These are phyloP conservation scores for Rubia balearica DNA, from an alignment of 305 asterid genomes.

Conservation along the genomic window DNA sequence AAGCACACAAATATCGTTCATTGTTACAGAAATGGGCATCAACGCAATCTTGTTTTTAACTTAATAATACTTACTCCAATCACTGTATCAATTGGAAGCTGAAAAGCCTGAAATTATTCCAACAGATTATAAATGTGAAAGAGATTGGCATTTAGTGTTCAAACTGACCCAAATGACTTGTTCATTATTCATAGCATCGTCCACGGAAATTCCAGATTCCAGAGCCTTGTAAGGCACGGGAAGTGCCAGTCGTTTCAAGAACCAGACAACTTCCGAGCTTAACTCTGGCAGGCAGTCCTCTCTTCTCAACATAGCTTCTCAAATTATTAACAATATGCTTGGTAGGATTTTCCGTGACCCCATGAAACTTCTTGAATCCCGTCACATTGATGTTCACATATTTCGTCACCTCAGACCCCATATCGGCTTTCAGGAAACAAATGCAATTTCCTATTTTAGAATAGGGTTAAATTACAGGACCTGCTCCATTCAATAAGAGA, in stretches of 20 bases:
- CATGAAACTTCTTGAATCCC: constrained; percentile 54
- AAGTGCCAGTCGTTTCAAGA: constrained; percentile 53
- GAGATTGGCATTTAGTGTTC: background rate
- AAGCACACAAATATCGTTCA: too few relatives aligned
- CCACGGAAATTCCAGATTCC: constrained; percentile 31
- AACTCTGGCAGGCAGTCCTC: constrained; percentile 38
- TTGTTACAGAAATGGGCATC: too few relatives aligned
- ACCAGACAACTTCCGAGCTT: constrained; percentile 39
- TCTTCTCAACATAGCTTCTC: constrained; percentile 33
- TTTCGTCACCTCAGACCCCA: constrained; percentile 53
- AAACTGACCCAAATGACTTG: constrained; percentile 47
- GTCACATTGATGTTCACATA: constrained; percentile 46
- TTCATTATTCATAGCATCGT: constrained; percentile 22
- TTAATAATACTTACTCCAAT: background rate
- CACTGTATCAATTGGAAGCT: too few relatives aligned
- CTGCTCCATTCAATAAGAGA: constrained; percentile 7
- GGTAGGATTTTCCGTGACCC: constrained; percentile 45
- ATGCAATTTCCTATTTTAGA: constrained; percentile 19
- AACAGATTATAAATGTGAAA: too few relatives aligned
- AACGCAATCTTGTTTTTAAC: background rate
- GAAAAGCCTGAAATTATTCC: background rate
- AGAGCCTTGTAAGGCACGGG: constrained; percentile 36
- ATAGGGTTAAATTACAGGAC: background rate
- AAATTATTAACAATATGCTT: constrained; percentile 35
- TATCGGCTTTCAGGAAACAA: constrained; percentile 20